phyloP scores from a whole-genome alignment of 257 asterid genomes.

The Solanum chaucha region DNA sequence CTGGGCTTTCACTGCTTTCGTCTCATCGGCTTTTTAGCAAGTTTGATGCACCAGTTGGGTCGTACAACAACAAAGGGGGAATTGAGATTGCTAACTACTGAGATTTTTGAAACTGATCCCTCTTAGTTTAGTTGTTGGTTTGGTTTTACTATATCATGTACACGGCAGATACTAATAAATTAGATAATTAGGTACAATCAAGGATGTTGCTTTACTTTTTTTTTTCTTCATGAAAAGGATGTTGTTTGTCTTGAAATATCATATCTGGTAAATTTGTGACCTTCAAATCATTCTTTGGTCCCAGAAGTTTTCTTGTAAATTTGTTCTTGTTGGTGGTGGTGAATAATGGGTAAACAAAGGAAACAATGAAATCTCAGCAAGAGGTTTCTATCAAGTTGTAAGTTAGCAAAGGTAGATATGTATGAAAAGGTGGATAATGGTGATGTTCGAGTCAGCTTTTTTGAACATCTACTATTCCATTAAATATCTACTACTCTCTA shows the following conservation, averaged over 20 bases:
- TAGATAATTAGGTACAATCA: not conserved
- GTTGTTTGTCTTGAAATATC: not conserved
- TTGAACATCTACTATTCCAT: not conserved
- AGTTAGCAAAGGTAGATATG: not conserved
- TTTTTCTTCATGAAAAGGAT: not conserved
- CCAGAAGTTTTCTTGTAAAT: not conserved
- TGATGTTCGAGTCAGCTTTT: not conserved
- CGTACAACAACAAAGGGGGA: conserved; percentile 19
- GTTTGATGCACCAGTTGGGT: conserved; percentile 55
- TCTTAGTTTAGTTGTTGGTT: not conserved
- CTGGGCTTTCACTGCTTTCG: conserved; percentile 57
- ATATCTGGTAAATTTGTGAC: not conserved
- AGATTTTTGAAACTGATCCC: not conserved
- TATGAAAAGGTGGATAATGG: not conserved
- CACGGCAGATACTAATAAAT: not conserved
- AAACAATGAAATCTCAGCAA: not conserved
- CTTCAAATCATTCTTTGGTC: not conserved
- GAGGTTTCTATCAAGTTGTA: not conserved
- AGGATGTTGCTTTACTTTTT: not conserved
- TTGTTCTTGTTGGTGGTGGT: not conserved
- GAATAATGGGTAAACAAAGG: not conserved
- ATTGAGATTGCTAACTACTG: conserved; percentile 27
- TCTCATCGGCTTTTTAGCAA: conserved; percentile 82
- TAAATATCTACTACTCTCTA: not conserved
- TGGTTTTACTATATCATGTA: not conserved